Conservation (phyloP, 768 basidiomycete genomes). For the Suillus ampliporus region DNA sequence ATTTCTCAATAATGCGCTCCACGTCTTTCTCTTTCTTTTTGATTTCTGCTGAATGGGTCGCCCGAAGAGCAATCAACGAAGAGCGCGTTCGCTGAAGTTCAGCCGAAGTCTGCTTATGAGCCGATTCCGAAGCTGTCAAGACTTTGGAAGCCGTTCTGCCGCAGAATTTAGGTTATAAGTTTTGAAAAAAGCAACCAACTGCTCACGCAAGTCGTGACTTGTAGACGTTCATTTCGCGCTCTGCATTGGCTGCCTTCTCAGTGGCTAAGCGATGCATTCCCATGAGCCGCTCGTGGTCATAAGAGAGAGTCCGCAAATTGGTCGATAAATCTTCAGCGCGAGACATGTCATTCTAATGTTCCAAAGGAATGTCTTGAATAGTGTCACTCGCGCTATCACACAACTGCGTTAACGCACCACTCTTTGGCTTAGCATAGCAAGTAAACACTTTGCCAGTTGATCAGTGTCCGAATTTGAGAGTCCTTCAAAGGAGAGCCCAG, state of each 20-base stretch:
- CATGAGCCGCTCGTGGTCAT: conserved; percentile 79
- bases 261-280: conserved; percentile 64
- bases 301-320: conserved; percentile 75
- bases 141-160: conserved; percentile 56
- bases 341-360: conserved; percentile 69
- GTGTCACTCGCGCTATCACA: conserved; percentile 5
- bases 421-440: conserved; percentile 76
- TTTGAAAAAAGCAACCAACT: not conserved
- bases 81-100: conserved; percentile 79
- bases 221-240: conserved; percentile 76
- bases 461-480: conserved; percentile 60
- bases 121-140: conserved; percentile 62
- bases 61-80: conserved; percentile 68
- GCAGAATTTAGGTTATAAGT: not conserved
- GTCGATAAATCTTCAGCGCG: conserved; percentile 78
- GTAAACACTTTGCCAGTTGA: conserved; percentile 71
- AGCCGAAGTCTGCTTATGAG: conserved; percentile 70
- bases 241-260: conserved; percentile 72
- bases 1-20: conserved; percentile 75
- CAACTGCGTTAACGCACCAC: conserved; percentile 55
- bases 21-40: conserved; percentile 85
- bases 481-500: conserved; percentile 74
- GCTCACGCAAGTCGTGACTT: conserved; percentile 77
- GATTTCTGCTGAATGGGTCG: conserved; percentile 70
- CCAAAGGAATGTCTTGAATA: conserved; percentile 12